Conservation (phyloP, 176 grass and related monocot genomes). For the Pontederia paniculata region DNA sequence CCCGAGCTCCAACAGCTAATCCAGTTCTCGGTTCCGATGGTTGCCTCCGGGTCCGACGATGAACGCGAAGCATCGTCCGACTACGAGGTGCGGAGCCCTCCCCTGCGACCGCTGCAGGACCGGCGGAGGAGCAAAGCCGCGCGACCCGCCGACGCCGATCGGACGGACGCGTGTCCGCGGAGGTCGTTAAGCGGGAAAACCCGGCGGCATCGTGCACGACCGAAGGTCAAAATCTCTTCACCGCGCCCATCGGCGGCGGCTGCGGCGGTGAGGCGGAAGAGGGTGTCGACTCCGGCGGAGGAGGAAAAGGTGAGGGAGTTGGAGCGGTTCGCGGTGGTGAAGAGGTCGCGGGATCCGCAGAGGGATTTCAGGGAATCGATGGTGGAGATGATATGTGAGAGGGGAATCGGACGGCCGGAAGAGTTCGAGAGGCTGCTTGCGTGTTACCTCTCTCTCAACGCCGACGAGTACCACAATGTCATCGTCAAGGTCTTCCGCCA, state of each 20-base stretch:
- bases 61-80: background rate
- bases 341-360: too few relatives aligned
- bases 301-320: constrained; percentile 8
- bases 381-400: constrained; percentile 20
- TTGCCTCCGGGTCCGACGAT: constrained; percentile 16
- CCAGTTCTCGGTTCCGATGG: constrained; percentile 30
- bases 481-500: constrained; percentile 18
- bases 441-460: too few relatives aligned
- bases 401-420: constrained; percentile 6
- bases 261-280: background rate
- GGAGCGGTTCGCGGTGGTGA: too few relatives aligned
- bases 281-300: background rate
- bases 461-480: constrained; percentile 17
- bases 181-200: constrained; percentile 43
- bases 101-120: constrained; percentile 6
- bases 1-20: too few relatives aligned
- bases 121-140: background rate
- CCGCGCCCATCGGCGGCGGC: constrained; percentile 1
- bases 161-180: background rate
- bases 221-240: constrained; percentile 15
- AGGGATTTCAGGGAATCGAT: too few relatives aligned
- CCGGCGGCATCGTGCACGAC: background rate
- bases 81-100: background rate
- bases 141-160: background rate
- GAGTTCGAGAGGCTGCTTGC: constrained; percentile 18